Evolutionary conservation across 192 early-diverging fungal species (phyloP).

Genomic region (Coemansia sp.): DNA sequence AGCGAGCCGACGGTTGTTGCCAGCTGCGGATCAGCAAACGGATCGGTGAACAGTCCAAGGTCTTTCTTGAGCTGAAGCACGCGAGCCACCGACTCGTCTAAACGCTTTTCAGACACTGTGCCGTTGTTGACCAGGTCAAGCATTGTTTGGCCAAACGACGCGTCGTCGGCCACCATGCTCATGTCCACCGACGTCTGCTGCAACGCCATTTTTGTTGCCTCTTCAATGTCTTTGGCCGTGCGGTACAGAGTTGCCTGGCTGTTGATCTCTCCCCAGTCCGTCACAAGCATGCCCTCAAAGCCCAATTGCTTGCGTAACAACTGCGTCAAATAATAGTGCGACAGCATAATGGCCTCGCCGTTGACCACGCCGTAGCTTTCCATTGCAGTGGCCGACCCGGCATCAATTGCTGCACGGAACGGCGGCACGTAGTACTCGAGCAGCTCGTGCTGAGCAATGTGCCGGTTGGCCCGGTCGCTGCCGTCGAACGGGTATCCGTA

Average conservation of each 20-base stretch:
- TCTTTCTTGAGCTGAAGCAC: constrained; percentile 69
- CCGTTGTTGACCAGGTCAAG: constrained; percentile 44
- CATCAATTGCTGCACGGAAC: constrained; percentile 61
- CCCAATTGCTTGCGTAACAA: constrained; percentile 57
- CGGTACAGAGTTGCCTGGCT: constrained; percentile 53
- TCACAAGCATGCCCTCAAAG: constrained; percentile 62
- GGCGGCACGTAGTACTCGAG: constrained; percentile 64
- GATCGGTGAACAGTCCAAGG: constrained; percentile 58
- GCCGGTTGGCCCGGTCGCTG: constrained; percentile 36
- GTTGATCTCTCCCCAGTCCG: constrained; percentile 63
- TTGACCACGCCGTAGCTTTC: constrained; percentile 64
- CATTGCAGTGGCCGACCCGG: constrained; percentile 64
- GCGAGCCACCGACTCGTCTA: constrained; percentile 57
- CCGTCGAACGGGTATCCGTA: constrained; percentile 61
- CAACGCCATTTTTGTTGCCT: constrained; percentile 51
- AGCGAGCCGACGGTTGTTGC: constrained; percentile 47
- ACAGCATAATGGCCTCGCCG: constrained; percentile 59
- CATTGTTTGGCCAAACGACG: constrained; percentile 50
- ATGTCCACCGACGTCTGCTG: constrained; percentile 59
- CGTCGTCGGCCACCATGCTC: constrained; percentile 63
- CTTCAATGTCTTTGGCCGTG: constrained; percentile 36
- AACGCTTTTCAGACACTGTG: constrained; percentile 30
- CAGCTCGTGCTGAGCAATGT: constrained; percentile 57
- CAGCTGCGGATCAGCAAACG: constrained; percentile 40
- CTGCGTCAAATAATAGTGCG: constrained; percentile 55